phyloP scores from a whole-genome alignment of 352 stramenopile genomes.

The Phytophthora quininea region DNA sequence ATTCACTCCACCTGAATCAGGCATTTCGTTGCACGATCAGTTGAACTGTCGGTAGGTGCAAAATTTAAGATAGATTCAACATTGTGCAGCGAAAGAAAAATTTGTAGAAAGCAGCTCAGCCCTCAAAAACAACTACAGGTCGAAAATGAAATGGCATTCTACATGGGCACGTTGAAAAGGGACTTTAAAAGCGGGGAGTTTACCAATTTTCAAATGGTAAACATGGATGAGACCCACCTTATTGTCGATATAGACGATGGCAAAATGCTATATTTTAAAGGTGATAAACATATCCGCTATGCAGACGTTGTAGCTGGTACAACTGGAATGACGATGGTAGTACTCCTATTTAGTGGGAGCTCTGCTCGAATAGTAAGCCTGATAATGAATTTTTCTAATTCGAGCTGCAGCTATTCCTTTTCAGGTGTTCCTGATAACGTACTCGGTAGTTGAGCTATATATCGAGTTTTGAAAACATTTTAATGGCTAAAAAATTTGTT shows the following conservation, averaged over 20 bases:
- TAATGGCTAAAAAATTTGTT: neutral
- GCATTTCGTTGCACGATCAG: too few relatives aligned
- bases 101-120: neutral
- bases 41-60: too few relatives aligned
- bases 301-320: slow-evolving; percentile 8
- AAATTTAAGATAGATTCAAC: neutral
- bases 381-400: slow-evolving; percentile 4
- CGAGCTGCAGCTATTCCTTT: slow-evolving; percentile 2
- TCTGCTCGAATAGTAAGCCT: neutral
- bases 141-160: slow-evolving; percentile 12
- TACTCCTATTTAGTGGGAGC: neutral
- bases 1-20: too few relatives aligned
- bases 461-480: neutral
- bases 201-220: neutral
- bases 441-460: neutral
- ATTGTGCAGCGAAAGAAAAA: neutral
- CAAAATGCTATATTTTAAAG: neutral
- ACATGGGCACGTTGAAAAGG: slow-evolving; percentile 1
- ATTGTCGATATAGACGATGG: slow-evolving; percentile 10
- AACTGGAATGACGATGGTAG: slow-evolving; percentile 5
- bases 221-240: slow-evolving; percentile 10
- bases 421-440: neutral
- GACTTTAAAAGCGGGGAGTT: slow-evolving; percentile 1
- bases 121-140: neutral
- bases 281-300: slow-evolving; percentile 6